Base-by-base conservation (phyloP, 768 basidiomycete genomes). In the Lanmaoa rubissima region DNA sequence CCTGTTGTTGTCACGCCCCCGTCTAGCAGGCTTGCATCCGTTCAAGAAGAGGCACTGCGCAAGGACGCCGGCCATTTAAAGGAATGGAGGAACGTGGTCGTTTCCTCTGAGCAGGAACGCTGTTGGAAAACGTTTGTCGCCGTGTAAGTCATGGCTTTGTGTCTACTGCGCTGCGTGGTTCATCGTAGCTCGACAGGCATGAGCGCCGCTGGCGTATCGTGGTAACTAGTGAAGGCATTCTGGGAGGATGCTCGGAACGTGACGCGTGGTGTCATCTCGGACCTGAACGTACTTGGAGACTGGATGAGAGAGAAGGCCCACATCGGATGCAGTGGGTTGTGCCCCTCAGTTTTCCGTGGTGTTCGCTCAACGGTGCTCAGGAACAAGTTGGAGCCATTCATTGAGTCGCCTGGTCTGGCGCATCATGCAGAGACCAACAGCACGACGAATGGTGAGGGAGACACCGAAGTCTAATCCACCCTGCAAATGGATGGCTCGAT, bases 291-390 rank as follows among this genome's bases (percentile, higher is more conserved):
- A 62, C 80, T 12, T 96, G 94, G 94, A 76, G 87, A 34, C 72
- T 96, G 44, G 94, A 96, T 59, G 94, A 95, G 64, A 94, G 92
- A 2, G 94, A 97, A 65, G 94, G 94, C 1, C 94, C 93, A 1
- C 81, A 90, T 63, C 83, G 94, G 46, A 88, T 90, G 51, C 78
- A 94, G 93, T 92, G 63, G 31, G 79, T 61, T 0, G 8, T 40
- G 5, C 31, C 8, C 16, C 19, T 17, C 3, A 10, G 6, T 8
- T 44, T 39, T 13, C 14, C 16, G 5, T 21, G 7, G 12, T 17
- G 38, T 17, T 53, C 8, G 12, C 55, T 68, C 11, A 65, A 19
- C 31, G 10, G 31, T 26, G 55, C 1, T 48, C 36, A 94, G 92
- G 63, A 91, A 88, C 69, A 90, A 90, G 68, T 66, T 94, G 59